Percentiles rank a stretch among this genome's conserved stretches.
phyloP scores from a whole-genome alignment of 768 basidiomycete species.

The Omphalotus guepiniiformis region DNA sequence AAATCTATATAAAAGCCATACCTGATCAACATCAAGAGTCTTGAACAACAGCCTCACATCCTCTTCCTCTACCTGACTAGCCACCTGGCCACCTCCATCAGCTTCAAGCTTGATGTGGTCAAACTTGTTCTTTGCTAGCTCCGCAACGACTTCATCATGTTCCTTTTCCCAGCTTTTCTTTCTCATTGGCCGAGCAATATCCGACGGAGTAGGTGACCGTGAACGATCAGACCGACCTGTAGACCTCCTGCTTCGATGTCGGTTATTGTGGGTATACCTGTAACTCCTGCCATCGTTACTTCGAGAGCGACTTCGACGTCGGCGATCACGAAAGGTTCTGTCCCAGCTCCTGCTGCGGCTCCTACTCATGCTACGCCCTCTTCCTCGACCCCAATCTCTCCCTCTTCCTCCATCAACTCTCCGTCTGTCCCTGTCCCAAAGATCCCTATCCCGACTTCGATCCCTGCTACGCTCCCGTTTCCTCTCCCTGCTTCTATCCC shows the following conservation, averaged over 20 bases:
- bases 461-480: constrained; percentile 5
- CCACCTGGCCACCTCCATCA: constrained; percentile 32
- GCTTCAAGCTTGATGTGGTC: constrained; percentile 64
- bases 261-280: constrained; percentile 7
- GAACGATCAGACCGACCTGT: constrained; percentile 10
- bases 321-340: neutral
- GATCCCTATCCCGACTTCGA: constrained; percentile 6
- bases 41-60: constrained; percentile 67
- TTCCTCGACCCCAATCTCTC: constrained; percentile 12
- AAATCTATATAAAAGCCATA: constrained; percentile 31
- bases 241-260: constrained; percentile 11
- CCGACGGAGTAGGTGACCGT: constrained; percentile 30
- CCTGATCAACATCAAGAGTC: constrained; percentile 69
- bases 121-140: constrained; percentile 56
- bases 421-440: constrained; percentile 7
- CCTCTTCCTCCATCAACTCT: constrained; percentile 6
- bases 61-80: constrained; percentile 54
- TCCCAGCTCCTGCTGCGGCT: constrained; percentile 1
- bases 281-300: constrained; percentile 2
- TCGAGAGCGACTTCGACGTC: constrained; percentile 2
- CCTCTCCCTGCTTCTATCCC: neutral
- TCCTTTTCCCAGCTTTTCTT: constrained; percentile 29
- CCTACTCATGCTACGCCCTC: constrained; percentile 12
- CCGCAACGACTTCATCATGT: constrained; percentile 38
- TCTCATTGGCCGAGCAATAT: constrained; percentile 5